Evolutionary conservation across 768 basidiomycete species (phyloP).

Genomic region (Leucosporidium creatinivorum): DNA sequence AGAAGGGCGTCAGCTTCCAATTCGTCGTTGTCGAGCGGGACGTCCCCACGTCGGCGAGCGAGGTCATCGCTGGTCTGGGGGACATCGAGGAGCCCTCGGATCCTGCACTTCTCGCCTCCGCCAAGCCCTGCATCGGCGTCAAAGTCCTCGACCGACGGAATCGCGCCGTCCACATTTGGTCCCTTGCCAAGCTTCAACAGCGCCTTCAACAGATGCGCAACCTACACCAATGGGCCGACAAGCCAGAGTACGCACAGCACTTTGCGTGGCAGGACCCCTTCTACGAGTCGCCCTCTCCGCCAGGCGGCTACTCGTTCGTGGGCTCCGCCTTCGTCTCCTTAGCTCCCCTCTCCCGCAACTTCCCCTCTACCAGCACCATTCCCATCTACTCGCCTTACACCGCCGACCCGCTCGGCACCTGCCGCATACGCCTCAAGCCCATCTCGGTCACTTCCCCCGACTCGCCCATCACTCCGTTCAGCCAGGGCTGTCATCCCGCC

Average conservation of each 20-base stretch:
- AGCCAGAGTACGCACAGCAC: slow-evolving; percentile 86
- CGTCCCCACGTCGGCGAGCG: slow-evolving; percentile 71
- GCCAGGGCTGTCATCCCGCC: slow-evolving; percentile 43
- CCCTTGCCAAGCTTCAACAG: slow-evolving; percentile 74
- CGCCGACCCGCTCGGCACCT: slow-evolving; percentile 89
- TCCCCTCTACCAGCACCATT: slow-evolving; percentile 52
- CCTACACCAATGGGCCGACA: slow-evolving; percentile 77
- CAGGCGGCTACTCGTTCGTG: slow-evolving; percentile 72
- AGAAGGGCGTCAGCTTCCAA: slow-evolving; percentile 82
- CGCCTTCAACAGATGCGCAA: slow-evolving; percentile 91
- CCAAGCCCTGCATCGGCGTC: slow-evolving; percentile 76
- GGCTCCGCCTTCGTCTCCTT: slow-evolving; percentile 79
- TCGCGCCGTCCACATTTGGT: slow-evolving; percentile 85
- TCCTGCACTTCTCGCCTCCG: slow-evolving; percentile 60
- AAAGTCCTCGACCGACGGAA: slow-evolving; percentile 86
- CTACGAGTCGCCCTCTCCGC: slow-evolving; percentile 68
- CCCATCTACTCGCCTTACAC: slow-evolving; percentile 90
- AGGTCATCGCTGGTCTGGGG: slow-evolving; percentile 76
- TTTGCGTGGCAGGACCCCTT: slow-evolving; percentile 91
- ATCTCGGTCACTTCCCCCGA: slow-evolving; percentile 59
- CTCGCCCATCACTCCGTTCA: slow-evolving; percentile 47
- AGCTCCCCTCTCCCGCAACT: slow-evolving; percentile 62
- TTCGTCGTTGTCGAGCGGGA: slow-evolving; percentile 83
- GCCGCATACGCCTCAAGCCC: slow-evolving; percentile 75
- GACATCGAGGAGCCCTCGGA: slow-evolving; percentile 92